Evolutionary conservation across 768 basidiomycete species (phyloP), one percentile per base, ranked within the genome.

Genomic region (Cystobasidium onofrii): DNA sequence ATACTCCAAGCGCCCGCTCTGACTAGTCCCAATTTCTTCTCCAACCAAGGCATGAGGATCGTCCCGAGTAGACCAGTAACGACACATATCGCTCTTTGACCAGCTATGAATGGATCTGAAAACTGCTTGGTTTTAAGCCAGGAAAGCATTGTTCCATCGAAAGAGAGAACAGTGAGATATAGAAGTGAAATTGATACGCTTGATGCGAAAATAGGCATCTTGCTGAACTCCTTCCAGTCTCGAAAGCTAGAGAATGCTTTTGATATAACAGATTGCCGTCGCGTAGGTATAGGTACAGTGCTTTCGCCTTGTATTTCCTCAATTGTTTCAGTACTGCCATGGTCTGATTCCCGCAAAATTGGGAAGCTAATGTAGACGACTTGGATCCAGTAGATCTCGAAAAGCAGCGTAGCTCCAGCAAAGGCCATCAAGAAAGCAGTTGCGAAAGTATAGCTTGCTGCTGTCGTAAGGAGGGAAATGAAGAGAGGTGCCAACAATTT

Each of bases 1-100:
- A 87, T 84, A 46, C 81, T 83, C 85, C 85, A 87, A 54, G 80
- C 83, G 0, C 85, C 86, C 0, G 85, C 83, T 15, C 85, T 80
- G 0, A 84, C 81, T 29, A 84, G 80, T 0, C 85, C 85, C 1
- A 87, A 77, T 64, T 75, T 81, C 6, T 78, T 76, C 75, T 84
- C 84, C 23, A 86, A 70, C 20, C 80, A 70, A 0, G 83, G 84
- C 78, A 83, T 83, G n/a, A 83, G 62, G 10, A 84, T 50, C 0
- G 85, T 87, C 0, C 86, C 86, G 0, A 81, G 41, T 0, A 86
- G 80, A 0, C 86, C 86, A 1, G 84, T 83, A 6, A 84, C 78
- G 9, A 85, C 84, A 61, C 82, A 83, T 3, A 84, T 67, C 0
- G 81, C 85, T 0, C 85, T 80, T 84, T 85, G 85, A 0, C 82